A percentile compares a stretch with the other conserved stretches of the same genome.
Evolutionary conservation across 352 stramenopile genomes (phyloP).

Genomic region (Pythium biforme): DNA sequence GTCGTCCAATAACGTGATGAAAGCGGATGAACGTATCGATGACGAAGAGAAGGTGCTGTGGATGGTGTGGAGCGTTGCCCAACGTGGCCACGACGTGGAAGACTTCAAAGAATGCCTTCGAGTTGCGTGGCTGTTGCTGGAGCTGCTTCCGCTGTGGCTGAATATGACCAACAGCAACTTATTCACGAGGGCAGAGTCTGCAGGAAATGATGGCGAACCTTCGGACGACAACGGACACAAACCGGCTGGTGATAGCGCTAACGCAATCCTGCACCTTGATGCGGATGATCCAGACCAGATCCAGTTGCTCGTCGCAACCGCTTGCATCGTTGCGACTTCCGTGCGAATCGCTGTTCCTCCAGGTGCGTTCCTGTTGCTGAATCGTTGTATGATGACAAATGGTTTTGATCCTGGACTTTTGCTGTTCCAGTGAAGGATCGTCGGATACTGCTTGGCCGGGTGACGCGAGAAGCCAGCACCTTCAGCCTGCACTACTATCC

Average conservation of each 20-base stretch:
- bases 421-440: slow-evolving; percentile 4
- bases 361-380: slow-evolving; percentile 17
- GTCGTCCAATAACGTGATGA: neutral
- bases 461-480: neutral
- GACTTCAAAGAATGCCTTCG: slow-evolving; percentile 23
- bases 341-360: slow-evolving; percentile 24
- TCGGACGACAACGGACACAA: neutral
- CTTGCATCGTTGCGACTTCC: slow-evolving; percentile 35
- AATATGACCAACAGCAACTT: neutral
- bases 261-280: slow-evolving; percentile 23
- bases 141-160: slow-evolving; percentile 26
- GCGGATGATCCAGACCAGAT: slow-evolving; percentile 17
- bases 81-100: slow-evolving; percentile 14
- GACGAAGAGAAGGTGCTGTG: slow-evolving; percentile 14
- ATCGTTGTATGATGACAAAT: neutral
- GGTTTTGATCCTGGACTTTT: neutral
- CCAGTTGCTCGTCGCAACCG: slow-evolving; percentile 30
- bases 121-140: slow-evolving; percentile 20
- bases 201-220: neutral
- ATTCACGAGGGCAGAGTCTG: neutral
- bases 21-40: neutral
- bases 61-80: slow-evolving; percentile 22
- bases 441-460: neutral
- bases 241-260: neutral
- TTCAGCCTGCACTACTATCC: slow-evolving; percentile 14